phyloP scores from a whole-genome alignment of 164 flowering plant species.

The Cinnamomum micranthum region DNA sequence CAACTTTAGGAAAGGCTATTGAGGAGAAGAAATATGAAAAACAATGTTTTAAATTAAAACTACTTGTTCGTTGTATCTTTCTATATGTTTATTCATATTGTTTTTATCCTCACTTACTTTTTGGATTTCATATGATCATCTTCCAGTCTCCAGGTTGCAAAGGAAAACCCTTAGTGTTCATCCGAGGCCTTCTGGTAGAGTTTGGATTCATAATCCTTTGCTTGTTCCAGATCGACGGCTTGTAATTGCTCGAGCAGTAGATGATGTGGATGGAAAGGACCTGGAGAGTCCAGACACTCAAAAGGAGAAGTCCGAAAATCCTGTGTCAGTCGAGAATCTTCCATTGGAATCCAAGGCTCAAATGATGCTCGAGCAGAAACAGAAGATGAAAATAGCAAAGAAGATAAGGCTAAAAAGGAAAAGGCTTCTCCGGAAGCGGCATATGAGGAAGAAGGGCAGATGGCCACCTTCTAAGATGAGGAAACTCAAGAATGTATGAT shows the following conservation, averaged over 20 bases:
- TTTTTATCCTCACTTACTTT: background rate
- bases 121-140: conserved; percentile 1
- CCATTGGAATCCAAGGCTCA: conserved; percentile 80
- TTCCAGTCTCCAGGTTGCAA: conserved; percentile 36
- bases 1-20: too few relatives aligned
- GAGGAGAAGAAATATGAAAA: too few relatives aligned
- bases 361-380: conserved; percentile 50
- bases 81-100: too few relatives aligned
- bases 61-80: background rate
- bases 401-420: conserved; percentile 79
- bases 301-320: conserved; percentile 30
- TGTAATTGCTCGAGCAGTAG: conserved; percentile 38
- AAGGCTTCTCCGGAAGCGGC: conserved; percentile 70
- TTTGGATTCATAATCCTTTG: conserved; percentile 7
- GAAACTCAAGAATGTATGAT: conserved; percentile 77
- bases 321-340: conserved; percentile 54
- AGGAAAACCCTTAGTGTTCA: conserved; percentile 22
- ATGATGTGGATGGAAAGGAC: conserved; percentile 34
- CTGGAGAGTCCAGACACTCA: conserved; percentile 20
- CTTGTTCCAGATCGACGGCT: conserved; percentile 13
- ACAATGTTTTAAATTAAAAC: too few relatives aligned
- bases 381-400: conserved; percentile 85
- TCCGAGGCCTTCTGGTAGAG: conserved; percentile 17
- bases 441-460: conserved; percentile 88
- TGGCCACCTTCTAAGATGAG: conserved; percentile 99